These are phyloP conservation scores for Lentinula novae-zelandiae DNA, from an alignment of 1,284 basidiomycete genomes.

Conservation along the genomic window DNA sequence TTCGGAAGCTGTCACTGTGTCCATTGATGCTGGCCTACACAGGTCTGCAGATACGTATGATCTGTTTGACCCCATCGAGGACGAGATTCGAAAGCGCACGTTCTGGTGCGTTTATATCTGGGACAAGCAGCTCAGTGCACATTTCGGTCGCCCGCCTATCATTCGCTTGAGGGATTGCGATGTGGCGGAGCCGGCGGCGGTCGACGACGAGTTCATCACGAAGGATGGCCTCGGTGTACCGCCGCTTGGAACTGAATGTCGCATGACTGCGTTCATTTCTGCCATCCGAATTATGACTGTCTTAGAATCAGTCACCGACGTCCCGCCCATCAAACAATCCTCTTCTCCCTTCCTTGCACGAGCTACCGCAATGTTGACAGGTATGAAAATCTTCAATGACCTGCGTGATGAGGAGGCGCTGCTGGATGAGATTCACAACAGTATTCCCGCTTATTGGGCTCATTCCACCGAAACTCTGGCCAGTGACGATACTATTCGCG, in stretches of 20 bases:
- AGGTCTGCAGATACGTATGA: constrained; percentile 86
- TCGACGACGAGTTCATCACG: constrained; percentile 88
- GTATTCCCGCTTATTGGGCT: constrained; percentile 74
- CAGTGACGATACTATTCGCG: constrained; percentile 81
- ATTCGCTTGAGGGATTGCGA: constrained; percentile 85
- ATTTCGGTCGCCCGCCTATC: constrained; percentile 85
- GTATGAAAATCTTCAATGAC: constrained; percentile 54
- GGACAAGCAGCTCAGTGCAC: constrained; percentile 85
- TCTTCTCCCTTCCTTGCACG: constrained; percentile 58
- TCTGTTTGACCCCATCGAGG: constrained; percentile 82
- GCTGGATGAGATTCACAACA: constrained; percentile 72
- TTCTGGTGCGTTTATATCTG: constrained; percentile 94
- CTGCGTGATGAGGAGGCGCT: constrained; percentile 76
- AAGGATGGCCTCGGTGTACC: constrained; percentile 66
- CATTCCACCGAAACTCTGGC: constrained; percentile 77
- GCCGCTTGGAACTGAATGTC: constrained; percentile 65
- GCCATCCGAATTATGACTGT: constrained; percentile 77
- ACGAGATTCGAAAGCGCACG: constrained; percentile 84
- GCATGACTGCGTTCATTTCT: constrained; percentile 77
- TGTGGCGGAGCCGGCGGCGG: constrained; percentile 73
- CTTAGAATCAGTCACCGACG: constrained; percentile 74
- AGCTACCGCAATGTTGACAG: constrained; percentile 53
- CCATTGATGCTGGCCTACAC: constrained; percentile 82
- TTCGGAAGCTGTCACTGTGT: constrained; percentile 81
- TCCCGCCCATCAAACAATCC: constrained; percentile 61